A percentile compares a stretch with the other conserved stretches of the same genome.
Conservation (phyloP, 306 rosid genomes). For the Lathyrus aphaca region DNA sequence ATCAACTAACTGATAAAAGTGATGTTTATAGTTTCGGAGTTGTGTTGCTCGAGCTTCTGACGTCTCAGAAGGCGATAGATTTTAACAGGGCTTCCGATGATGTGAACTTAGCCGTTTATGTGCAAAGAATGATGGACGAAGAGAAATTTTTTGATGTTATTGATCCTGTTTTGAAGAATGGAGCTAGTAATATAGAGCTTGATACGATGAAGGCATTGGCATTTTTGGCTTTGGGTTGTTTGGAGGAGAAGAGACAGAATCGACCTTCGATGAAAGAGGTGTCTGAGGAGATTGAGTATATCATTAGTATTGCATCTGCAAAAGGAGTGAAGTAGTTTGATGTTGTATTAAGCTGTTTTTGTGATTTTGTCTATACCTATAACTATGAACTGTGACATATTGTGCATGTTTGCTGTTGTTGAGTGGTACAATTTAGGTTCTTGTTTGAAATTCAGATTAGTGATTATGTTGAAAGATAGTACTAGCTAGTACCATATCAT, state of each 20-base stretch:
- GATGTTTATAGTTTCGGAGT: conserved; percentile 81
- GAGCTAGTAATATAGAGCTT: conserved; percentile 55
- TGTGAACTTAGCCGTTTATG: conserved; percentile 79
- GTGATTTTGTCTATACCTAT: conserved; percentile 10
- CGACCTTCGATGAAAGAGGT: conserved; percentile 90
- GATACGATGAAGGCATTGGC: conserved; percentile 82
- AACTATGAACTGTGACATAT: not conserved
- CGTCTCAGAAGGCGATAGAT: conserved; percentile 76
- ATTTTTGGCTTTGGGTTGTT: conserved; percentile 72
- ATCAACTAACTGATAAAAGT: conserved; percentile 72
- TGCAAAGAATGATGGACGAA: conserved; percentile 59
- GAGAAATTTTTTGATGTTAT: conserved; percentile 64
- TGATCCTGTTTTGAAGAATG: conserved; percentile 60
- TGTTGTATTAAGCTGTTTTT: not conserved
- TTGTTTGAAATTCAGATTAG: not conserved
- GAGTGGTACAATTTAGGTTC: not conserved
- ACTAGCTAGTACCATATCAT: too few species aligned
- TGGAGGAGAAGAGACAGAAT: conserved; percentile 81
- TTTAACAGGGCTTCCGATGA: conserved; percentile 65
- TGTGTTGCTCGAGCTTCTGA: conserved; percentile 67
- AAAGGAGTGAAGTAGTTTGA: conserved; percentile 36
- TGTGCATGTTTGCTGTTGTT: not conserved
- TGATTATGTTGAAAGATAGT: too few species aligned
- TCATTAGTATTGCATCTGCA: conserved; percentile 62
- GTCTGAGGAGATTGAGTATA: conserved; percentile 69